phyloP scores from a whole-genome alignment of 2,329 filamentous ascomycete species.

The Microdochium paspali region DNA sequence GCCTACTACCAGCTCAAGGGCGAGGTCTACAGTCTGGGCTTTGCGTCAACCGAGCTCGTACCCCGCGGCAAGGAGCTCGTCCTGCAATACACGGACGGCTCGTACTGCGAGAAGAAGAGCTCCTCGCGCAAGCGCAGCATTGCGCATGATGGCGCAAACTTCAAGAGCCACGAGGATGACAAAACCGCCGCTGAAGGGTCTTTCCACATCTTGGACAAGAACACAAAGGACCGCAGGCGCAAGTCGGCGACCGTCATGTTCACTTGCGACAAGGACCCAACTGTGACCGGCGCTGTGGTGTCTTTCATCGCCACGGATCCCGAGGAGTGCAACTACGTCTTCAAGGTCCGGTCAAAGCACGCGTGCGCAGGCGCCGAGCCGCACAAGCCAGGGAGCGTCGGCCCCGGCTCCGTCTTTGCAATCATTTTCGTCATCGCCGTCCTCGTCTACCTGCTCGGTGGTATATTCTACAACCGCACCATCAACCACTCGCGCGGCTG shows the following conservation, averaged over 20 bases:
- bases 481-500: constrained; percentile 91
- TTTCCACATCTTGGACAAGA: constrained; percentile 4
- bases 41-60: constrained; percentile 40
- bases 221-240: constrained; percentile 26
- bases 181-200: constrained; percentile 19
- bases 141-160: constrained; percentile 25
- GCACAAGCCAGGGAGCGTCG: constrained; percentile 61
- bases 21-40: constrained; percentile 68
- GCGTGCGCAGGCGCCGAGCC: constrained; percentile 64
- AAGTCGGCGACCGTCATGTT: constrained; percentile 89
- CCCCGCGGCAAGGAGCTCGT: constrained; percentile 66
- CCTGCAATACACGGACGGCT: constrained; percentile 68
- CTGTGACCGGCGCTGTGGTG: constrained; percentile 56
- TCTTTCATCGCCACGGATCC: constrained; percentile 78
- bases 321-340: constrained; percentile 91
- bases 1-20: constrained; percentile 63
- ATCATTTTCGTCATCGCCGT: constrained; percentile 73
- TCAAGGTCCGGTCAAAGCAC: constrained; percentile 78
- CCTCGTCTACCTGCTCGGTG: constrained; percentile 81
- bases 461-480: constrained; percentile 90
- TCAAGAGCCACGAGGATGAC: constrained; percentile 17
- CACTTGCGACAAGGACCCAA: constrained; percentile 78
- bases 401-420: constrained; percentile 72
- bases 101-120: constrained; percentile 53
- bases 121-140: constrained; percentile 16